These are phyloP conservation scores for Psilocybe cubensis DNA, from an alignment of 768 basidiomycete genomes.

Conservation along the genomic window DNA sequence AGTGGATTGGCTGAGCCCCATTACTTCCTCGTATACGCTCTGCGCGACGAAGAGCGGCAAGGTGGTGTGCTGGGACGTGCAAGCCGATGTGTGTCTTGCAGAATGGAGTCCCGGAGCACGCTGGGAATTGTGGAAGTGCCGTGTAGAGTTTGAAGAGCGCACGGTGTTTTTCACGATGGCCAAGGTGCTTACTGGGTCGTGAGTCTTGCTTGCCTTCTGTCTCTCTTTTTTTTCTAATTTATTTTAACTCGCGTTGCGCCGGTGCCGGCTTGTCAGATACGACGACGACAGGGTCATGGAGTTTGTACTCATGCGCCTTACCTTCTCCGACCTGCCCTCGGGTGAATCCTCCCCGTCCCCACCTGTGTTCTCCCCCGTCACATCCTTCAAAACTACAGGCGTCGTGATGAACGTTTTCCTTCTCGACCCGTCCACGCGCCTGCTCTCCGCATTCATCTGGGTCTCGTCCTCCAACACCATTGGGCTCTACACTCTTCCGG, in stretches of 20 bases:
- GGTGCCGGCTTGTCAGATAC: slow-evolving; percentile 37
- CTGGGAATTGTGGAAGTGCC: slow-evolving; percentile 81
- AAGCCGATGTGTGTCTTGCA: slow-evolving; percentile 59
- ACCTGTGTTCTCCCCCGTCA: slow-evolving; percentile 62
- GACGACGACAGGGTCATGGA: slow-evolving; percentile 70
- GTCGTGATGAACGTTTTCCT: slow-evolving; percentile 81
- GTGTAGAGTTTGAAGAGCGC: slow-evolving; percentile 74
- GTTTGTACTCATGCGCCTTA: slow-evolving; percentile 70
- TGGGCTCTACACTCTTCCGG: slow-evolving; percentile 65
- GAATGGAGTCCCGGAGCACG: slow-evolving; percentile 67
- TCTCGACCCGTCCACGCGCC: slow-evolving; percentile 61
- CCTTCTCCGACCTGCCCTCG: slow-evolving; percentile 55
- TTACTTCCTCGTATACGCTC: slow-evolving; percentile 76
- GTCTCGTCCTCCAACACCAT: slow-evolving; percentile 54
- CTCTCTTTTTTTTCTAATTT: neutral
- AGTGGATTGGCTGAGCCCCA: slow-evolving; percentile 78
- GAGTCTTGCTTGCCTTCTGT: slow-evolving; percentile 25
- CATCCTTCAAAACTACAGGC: slow-evolving; percentile 64
- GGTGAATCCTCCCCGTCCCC: slow-evolving; percentile 37
- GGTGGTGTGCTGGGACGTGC: slow-evolving; percentile 79
- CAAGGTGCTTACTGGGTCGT: slow-evolving; percentile 56
- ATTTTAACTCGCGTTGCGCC: slow-evolving; percentile 2
- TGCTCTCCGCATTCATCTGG: slow-evolving; percentile 76
- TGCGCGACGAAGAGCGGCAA: slow-evolving; percentile 78
- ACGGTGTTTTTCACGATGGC: slow-evolving; percentile 81